These are phyloP conservation scores for Speleostelium caveatum DNA, from an alignment of 78 protist species.

Conservation along the genomic window DNA sequence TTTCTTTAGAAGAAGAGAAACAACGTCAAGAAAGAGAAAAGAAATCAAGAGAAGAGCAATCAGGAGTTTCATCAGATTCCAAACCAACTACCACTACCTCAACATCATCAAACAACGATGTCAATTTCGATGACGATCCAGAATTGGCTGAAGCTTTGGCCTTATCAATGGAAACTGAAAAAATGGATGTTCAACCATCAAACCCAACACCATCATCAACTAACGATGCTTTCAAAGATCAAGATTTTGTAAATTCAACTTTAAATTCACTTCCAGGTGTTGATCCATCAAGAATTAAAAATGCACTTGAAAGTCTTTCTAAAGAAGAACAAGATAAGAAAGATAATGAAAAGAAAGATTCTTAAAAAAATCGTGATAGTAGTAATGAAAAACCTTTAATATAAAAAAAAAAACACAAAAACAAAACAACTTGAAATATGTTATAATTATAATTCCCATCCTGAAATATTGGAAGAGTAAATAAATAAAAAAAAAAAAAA, in stretches of 20 bases:
- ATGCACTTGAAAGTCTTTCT: conserved; percentile 38
- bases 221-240: conserved; percentile 52
- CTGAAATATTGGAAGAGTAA: too few relatives aligned
- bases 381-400: too few relatives aligned
- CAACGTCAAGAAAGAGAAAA: conserved; percentile 88
- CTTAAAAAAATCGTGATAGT: too few relatives aligned
- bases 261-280: conserved; percentile 78
- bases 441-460: too few relatives aligned
- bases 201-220: neutral
- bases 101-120: neutral
- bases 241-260: conserved; percentile 65
- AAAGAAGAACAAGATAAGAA: conserved; percentile 73
- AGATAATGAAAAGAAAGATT: conserved; percentile 58
- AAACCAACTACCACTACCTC: neutral
- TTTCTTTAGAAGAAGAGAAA: conserved; percentile 94
- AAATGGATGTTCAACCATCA: conserved; percentile 24
- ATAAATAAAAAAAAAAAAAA: too few relatives aligned
- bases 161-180: conserved; percentile 62
- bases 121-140: conserved; percentile 79
- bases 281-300: conserved; percentile 80
- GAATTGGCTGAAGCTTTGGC: conserved; percentile 84
- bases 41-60: conserved; percentile 43
- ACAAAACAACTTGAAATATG: too few relatives aligned
- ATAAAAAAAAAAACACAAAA: too few relatives aligned
- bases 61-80: conserved; percentile 40